Evolutionary conservation across 1,284 basidiomycete species (phyloP).

Genomic region (Lignosus rhinocerotis): DNA sequence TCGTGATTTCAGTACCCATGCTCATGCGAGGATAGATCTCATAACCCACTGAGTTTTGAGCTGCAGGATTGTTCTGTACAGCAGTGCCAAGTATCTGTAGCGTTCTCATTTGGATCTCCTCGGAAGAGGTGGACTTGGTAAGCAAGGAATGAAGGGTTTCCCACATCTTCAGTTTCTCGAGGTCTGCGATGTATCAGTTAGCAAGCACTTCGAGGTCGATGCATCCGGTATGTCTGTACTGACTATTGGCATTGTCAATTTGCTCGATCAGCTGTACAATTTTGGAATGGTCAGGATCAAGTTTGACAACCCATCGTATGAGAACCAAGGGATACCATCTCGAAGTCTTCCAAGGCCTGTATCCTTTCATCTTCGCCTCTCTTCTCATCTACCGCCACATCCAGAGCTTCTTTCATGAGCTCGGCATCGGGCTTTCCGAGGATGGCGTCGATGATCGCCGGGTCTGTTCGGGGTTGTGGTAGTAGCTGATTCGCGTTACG

Average conservation of each 20-base stretch:
- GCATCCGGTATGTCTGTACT: slow-evolving; percentile 20
- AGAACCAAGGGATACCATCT: slow-evolving; percentile 68
- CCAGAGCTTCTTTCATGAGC: slow-evolving; percentile 86
- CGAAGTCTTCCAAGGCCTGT: slow-evolving; percentile 88
- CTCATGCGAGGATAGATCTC: background rate
- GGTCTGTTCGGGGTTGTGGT: slow-evolving; percentile 46
- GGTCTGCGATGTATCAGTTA: slow-evolving; percentile 49
- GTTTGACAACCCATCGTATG: too few species aligned
- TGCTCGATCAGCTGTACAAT: slow-evolving; percentile 77
- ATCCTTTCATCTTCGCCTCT: slow-evolving; percentile 68
- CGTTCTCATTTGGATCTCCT: slow-evolving; percentile 70
- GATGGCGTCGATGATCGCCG: slow-evolving; percentile 83
- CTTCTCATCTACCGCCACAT: slow-evolving; percentile 65
- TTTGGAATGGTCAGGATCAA: background rate
- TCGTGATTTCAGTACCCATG: background rate
- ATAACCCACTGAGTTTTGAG: slow-evolving; percentile 77
- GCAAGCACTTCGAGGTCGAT: background rate
- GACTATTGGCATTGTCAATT: slow-evolving; percentile 95
- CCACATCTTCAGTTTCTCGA: slow-evolving; percentile 88
- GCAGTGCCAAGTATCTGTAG: slow-evolving; percentile 96
- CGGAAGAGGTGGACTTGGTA: slow-evolving; percentile 51
- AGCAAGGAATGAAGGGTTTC: slow-evolving; percentile 74
- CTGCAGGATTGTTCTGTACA: slow-evolving; percentile 92
- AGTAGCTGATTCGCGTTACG: slow-evolving; percentile 30
- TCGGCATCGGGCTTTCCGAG: slow-evolving; percentile 85